These are phyloP conservation scores for Boletus rubroflammeus DNA, from an alignment of 768 basidiomycete genomes.

Conservation along the genomic window DNA sequence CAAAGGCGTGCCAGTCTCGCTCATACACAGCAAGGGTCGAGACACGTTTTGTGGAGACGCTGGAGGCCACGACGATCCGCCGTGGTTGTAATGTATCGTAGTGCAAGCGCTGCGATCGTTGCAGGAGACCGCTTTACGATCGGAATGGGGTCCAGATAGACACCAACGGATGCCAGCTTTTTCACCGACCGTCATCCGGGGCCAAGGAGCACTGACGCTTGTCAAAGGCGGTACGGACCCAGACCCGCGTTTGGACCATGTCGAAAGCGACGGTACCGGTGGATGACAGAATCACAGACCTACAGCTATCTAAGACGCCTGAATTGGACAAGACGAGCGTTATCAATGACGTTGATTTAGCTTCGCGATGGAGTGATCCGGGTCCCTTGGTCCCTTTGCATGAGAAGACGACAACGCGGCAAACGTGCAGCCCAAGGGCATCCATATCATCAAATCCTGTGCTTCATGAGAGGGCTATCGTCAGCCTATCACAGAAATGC, in stretches of 20 bases:
- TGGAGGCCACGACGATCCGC: slow-evolving; percentile 19
- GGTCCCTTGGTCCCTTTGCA: slow-evolving; percentile 11
- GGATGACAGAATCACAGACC: not conserved
- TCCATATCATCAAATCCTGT: slow-evolving; percentile 18
- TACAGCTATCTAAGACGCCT: not conserved
- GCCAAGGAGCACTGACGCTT: not conserved
- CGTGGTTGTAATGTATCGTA: slow-evolving; percentile 18
- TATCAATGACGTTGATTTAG: slow-evolving; percentile 18
- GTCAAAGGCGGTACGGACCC: not conserved
- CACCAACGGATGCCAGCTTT: not conserved
- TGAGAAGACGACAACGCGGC: slow-evolving; percentile 24
- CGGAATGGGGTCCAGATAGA: slow-evolving; percentile 8
- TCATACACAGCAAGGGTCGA: slow-evolving; percentile 27
- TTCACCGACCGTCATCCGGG: not conserved
- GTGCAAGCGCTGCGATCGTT: slow-evolving; percentile 6
- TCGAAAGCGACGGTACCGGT: not conserved
- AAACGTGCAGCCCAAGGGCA: slow-evolving; percentile 16
- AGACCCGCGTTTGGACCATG: not conserved
- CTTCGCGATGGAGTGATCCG: slow-evolving; percentile 16
- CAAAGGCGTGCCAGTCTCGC: slow-evolving; percentile 2
- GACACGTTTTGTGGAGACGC: slow-evolving; percentile 25
- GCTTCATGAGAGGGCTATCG: slow-evolving; percentile 14
- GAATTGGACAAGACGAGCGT: slow-evolving; percentile 2
- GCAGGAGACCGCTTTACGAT: slow-evolving; percentile 7
- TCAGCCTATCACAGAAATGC: slow-evolving; percentile 7